Evolutionary conservation across 805 yeast genomes (phyloP), one percentile per base, ranked within the genome.

Genomic region (Ogataea thermomethanolica): DNA sequence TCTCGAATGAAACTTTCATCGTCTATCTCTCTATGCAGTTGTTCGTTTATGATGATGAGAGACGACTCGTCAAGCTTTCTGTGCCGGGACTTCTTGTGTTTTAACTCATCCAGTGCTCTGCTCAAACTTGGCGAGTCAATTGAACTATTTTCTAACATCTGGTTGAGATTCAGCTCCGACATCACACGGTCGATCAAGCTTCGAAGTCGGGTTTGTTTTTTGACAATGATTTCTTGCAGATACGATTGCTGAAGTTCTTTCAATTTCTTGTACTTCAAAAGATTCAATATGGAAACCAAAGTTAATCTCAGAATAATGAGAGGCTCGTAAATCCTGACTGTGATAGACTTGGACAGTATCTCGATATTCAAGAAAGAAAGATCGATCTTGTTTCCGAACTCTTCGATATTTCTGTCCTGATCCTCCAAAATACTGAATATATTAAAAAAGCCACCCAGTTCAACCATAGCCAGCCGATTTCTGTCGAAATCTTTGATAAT

Each of bases 371-470:
- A 55, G 49, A 74, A 77, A 28, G 66, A 69, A 37, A 69, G 59
- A 53, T 77, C 82, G 12, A 76, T 64, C 9, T 70, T 67, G 35
- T 76, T 73, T 1, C 82, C 82, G 47, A 76, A 73, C 37, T 64
- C 65, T 52, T 77, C 82, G 27, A 76, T 66, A 12, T 51, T 27
- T 23, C 44, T 44, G 23, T 58, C 55, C 28, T 59, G 61, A 21
- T 57, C 58, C 62, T 67, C 66, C 60, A 60, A 68, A 25, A 77
- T 65, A 14, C 79, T 71, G 48, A 76, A 74, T 44, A 76, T 73
- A 54, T 77, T 77, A 49, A 76, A 66, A 49, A 74, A 73, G 3
- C 79, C 80, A 14, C 82, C 82, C 36, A 77, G 59, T 51, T 75
- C 79, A 10, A 75, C 66, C 46, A 76, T 51, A 5, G 64, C 58